These are phyloP conservation scores for Xanthoconium separans DNA, from an alignment of 1,284 basidiomycete species.

Conservation along the genomic window DNA sequence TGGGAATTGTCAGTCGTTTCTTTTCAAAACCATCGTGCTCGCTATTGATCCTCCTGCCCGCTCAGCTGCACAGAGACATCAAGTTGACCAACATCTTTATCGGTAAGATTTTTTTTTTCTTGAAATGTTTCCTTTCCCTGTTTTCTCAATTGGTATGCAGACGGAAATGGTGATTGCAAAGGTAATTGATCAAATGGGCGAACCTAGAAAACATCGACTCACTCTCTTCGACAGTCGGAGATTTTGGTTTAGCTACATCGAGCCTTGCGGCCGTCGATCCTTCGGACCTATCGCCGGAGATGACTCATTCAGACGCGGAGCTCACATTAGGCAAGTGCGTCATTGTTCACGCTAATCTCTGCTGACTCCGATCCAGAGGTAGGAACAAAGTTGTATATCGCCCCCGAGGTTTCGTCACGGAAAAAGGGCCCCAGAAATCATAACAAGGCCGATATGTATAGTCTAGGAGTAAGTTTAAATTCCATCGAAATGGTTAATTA, in stretches of 20 bases:
- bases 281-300: conserved; percentile 54
- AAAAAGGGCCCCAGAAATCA: conserved; percentile 67
- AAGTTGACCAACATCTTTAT: conserved; percentile 93
- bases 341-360: not conserved
- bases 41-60: conserved; percentile 1
- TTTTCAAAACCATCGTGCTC: not conserved
- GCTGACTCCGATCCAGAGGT: conserved; percentile 56
- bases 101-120: conserved; percentile 43
- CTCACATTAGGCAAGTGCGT: conserved; percentile 65
- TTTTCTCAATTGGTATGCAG: conserved; percentile 36
- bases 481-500: not conserved
- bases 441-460: conserved; percentile 93
- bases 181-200: conserved; percentile 38
- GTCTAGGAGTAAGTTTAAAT: conserved; percentile 68
- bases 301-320: conserved; percentile 52
- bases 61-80: conserved; percentile 85
- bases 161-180: conserved; percentile 89
- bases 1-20: conserved; percentile 64
- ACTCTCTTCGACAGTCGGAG: conserved; percentile 58
- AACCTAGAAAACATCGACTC: not conserved
- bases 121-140: not conserved
- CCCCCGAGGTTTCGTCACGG: conserved; percentile 78
- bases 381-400: conserved; percentile 91
- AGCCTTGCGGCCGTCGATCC: conserved; percentile 76
- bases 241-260: conserved; percentile 91